phyloP scores from a whole-genome alignment of 345 rosid species.

The Sonneratia alba region DNA sequence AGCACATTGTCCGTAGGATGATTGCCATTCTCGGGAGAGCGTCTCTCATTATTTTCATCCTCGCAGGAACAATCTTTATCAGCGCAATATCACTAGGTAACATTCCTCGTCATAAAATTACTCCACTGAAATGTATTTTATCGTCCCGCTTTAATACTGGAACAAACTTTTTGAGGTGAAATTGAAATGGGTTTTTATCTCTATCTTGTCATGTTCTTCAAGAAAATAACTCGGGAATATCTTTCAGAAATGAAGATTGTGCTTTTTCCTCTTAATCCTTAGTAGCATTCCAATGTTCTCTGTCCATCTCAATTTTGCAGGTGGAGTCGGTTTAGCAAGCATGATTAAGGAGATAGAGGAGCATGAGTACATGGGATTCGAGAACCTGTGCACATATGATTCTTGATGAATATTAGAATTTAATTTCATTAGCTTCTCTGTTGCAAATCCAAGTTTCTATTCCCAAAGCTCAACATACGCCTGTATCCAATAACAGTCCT shows the following conservation, averaged over 20 bases:
- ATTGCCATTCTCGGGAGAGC: conserved; percentile 26
- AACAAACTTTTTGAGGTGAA: not conserved
- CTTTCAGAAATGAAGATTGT: no score
- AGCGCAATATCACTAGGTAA: conserved; percentile 28
- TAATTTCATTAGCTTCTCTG: no score
- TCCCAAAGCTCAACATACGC: no score
- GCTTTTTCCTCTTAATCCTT: not conserved
- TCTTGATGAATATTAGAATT: conserved; percentile 6
- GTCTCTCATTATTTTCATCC: conserved; percentile 30
- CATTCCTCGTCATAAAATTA: not conserved
- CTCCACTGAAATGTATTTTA: not conserved
- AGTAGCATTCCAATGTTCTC: not conserved
- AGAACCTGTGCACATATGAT: conserved; percentile 19
- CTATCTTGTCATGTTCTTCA: not conserved
- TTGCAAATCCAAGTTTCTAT: no score
- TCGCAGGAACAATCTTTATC: conserved; percentile 23
- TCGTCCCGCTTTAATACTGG: no score
- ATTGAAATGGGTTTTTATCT: not conserved
- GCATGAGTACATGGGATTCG: conserved; percentile 33
- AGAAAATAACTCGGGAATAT: no score
- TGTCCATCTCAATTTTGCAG: conserved; percentile 11
- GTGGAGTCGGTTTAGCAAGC: conserved; percentile 27
- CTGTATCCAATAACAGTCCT: no score
- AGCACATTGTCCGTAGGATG: conserved; percentile 21
- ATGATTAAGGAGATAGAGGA: conserved; percentile 23